phyloP scores from a whole-genome alignment of 2,329 filamentous ascomycete genomes.

The Graphilbum sp. region DNA sequence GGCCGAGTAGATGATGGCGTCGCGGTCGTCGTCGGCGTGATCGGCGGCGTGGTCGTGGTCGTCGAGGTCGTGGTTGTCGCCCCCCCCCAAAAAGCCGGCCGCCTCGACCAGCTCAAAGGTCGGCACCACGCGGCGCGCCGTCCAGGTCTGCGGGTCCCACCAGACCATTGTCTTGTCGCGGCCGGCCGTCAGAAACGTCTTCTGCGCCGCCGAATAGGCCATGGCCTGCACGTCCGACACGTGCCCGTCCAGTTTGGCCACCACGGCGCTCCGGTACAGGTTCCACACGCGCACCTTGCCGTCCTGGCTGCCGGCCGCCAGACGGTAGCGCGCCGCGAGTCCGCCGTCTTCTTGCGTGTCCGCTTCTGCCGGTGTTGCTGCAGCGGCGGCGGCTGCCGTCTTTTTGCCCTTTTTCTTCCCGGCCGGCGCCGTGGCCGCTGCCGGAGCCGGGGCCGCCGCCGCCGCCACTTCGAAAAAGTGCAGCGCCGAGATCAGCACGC shows the following conservation, averaged over 20 bases:
- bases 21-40: constrained; percentile 15
- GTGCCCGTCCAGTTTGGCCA: constrained; percentile 74
- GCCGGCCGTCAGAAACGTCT: constrained; percentile 66
- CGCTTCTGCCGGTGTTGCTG: no score
- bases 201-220: constrained; percentile 61
- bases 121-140: constrained; percentile 61
- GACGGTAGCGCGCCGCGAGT: constrained; percentile 27
- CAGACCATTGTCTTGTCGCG: constrained; percentile 88
- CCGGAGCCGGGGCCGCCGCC: constrained; percentile 24
- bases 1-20: constrained; percentile 62
- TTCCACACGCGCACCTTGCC: constrained; percentile 89
- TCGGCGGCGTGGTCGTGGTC: no score
- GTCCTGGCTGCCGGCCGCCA: constrained; percentile 87
- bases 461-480: constrained; percentile 74
- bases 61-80: background rate
- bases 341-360: no score
- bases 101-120: constrained; percentile 75
- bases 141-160: constrained; percentile 83
- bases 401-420: constrained; percentile 25
- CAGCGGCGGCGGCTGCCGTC: no score
- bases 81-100: constrained; percentile 56
- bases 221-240: constrained; percentile 85
- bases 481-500: constrained; percentile 77
- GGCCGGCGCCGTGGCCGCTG: constrained; percentile 19
- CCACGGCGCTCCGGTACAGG: constrained; percentile 62